These are phyloP conservation scores for Lachnellula hyalina DNA, from an alignment of 2,329 filamentous ascomycete species.

Conservation along the genomic window DNA sequence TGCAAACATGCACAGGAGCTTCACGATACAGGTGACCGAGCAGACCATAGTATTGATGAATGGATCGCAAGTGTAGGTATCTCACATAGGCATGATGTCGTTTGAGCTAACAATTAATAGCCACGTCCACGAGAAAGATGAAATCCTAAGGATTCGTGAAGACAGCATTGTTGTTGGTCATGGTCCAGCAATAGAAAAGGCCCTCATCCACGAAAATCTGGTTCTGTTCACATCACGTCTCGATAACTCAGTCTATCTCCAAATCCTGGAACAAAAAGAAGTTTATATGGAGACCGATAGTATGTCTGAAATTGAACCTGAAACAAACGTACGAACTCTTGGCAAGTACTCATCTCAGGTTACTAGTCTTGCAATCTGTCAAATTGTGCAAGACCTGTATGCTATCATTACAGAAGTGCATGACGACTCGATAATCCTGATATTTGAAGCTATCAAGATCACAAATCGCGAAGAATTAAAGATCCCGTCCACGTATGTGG, in stretches of 20 bases:
- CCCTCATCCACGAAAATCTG: conserved; percentile 18
- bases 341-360: conserved; percentile 12
- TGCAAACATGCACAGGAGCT: conserved; percentile 34
- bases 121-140: conserved; percentile 7
- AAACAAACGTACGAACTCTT: conserved; percentile 13
- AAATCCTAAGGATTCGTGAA: conserved; percentile 10
- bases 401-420: conserved; percentile 19
- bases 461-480: conserved; percentile 4
- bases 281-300: conserved; percentile 10
- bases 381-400: conserved; percentile 6
- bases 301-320: neutral
- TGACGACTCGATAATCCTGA: conserved; percentile 12
- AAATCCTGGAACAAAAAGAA: conserved; percentile 12
- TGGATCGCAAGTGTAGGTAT: conserved; percentile 16
- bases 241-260: conserved; percentile 13
- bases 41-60: conserved; percentile 26
- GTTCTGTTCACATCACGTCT: conserved; percentile 24
- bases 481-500: conserved; percentile 4
- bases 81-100: neutral
- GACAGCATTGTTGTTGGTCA: conserved; percentile 2
- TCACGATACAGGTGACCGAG: conserved; percentile 52
- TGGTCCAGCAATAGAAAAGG: conserved; percentile 18
- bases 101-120: conserved; percentile 10
- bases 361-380: conserved; percentile 15
- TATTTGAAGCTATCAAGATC: conserved; percentile 16